Base-by-base conservation (phyloP, 2,329 filamentous ascomycete genomes). In the Fusarium piperis region DNA sequence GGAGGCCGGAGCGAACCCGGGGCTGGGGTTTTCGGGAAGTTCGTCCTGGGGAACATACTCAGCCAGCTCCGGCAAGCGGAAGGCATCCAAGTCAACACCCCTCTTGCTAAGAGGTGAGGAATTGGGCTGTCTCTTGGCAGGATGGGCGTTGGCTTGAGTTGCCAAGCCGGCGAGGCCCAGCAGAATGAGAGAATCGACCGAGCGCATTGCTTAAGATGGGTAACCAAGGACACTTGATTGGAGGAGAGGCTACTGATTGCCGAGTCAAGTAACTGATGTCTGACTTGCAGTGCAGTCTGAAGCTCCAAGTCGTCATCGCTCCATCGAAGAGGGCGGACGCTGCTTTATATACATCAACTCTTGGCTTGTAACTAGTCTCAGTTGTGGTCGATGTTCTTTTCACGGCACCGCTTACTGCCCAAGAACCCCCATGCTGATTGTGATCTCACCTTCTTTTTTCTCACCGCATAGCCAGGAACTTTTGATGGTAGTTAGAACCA, bases 151-250 rank as follows among this genome's bases (percentile, higher is more conserved):
- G 57, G 77, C 77, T 48, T 77, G 75, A 59, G 71, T 67, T 44
- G 77, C 78, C 10, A 81, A 75, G 60, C 79, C 77, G n/a, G 79
- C 68, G 30, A 82, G 77, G 26, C 80, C 80, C 5, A 82, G 71
- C 23, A 81, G 70, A 46, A 79, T 59, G 26, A 80, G 71, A 30
- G 78, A 39, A 13, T 72, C 70, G 0, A 65, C 46, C 23, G 66
- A 79, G 68, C 80, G 81, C 79, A 81, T 81, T 30, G n/a, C 16
- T 18, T 30, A 3, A 30, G 16, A 18, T 28, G 9, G 16, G 11
- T 18, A 13, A 9, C 46, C n/a, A 51, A 51, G 11, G 26, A 8
- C 6, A 10, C 16, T 51, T 12, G 16, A 30, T 18, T 6, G 26
- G n/a, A n/a, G 18, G 44, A 51, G 16, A 12, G 26, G 26, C 26